Conservation (phyloP, 2,329 filamentous ascomycete species). For the Monilinia fructicola region DNA sequence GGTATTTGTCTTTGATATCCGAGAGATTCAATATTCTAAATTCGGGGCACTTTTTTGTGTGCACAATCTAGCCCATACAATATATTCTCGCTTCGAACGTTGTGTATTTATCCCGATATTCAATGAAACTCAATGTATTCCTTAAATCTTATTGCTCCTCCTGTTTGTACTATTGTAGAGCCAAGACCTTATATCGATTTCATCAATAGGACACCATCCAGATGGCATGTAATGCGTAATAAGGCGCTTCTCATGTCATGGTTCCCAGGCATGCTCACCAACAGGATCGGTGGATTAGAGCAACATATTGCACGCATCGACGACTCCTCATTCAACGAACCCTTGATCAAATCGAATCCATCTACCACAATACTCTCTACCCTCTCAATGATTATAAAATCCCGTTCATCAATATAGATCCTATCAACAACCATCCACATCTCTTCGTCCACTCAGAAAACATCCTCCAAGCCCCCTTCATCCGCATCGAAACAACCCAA, state of each 20-base stretch:
- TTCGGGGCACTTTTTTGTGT: not conserved
- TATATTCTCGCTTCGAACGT: not conserved
- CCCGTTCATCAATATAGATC: constrained; percentile 28
- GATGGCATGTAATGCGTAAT: constrained; percentile 28
- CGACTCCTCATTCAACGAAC: constrained; percentile 23
- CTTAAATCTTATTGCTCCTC: not conserved
- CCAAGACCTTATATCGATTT: constrained; percentile 26
- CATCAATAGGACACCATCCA: constrained; percentile 32
- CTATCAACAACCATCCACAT: constrained; percentile 26
- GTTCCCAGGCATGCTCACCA: constrained; percentile 25
- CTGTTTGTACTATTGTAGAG: constrained; percentile 19
- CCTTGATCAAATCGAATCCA: constrained; percentile 27
- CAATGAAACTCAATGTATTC: not conserved
- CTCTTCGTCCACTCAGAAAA: constrained; percentile 32
- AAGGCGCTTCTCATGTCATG: constrained; percentile 32
- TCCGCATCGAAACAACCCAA: constrained; percentile 28
- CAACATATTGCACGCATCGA: constrained; percentile 29
- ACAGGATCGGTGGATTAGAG: constrained; percentile 30
- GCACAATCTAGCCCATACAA: not conserved
- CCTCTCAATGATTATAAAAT: constrained; percentile 28
- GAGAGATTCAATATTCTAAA: not conserved
- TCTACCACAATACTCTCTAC: constrained; percentile 29
- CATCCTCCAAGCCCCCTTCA: constrained; percentile 24
- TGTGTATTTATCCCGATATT: not conserved
- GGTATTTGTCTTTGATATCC: not conserved